Evolutionary conservation across 768 basidiomycete species (phyloP).

Genomic region (Collybiopsis confluens): DNA sequence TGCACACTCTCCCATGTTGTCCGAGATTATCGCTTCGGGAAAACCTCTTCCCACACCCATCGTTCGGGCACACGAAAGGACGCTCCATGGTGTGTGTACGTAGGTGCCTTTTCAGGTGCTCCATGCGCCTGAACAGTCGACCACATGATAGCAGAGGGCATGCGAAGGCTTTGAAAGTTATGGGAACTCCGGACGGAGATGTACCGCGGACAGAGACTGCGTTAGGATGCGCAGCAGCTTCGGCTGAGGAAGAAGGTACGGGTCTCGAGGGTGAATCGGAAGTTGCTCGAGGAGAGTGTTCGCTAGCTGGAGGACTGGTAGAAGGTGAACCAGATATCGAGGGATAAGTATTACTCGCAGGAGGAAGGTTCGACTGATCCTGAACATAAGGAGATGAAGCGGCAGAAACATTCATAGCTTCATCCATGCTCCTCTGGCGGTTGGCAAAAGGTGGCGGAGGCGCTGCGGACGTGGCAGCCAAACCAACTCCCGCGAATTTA

Average conservation of each 20-base stretch:
- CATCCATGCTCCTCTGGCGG: neutral
- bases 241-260: neutral
- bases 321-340: neutral
- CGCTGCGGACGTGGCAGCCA: neutral
- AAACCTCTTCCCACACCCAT: conserved; percentile 72
- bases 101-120: conserved; percentile 85
- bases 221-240: neutral
- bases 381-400: conserved; percentile 1
- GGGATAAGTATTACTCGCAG: neutral
- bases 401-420: neutral
- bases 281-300: neutral
- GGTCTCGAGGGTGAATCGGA: neutral
- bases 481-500: neutral
- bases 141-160: conserved; percentile 86
- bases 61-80: conserved; percentile 66
- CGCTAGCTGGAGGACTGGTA: neutral
- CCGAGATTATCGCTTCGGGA: conserved; percentile 85
- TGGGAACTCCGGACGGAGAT: conserved; percentile 2
- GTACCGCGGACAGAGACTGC: neutral
- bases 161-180: conserved; percentile 49
- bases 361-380: neutral
- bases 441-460: neutral
- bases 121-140: conserved; percentile 85
- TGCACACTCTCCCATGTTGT: conserved; percentile 82
- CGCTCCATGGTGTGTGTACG: conserved; percentile 88